Base-by-base conservation (phyloP, 805 yeast species). In the Metschnikowia amazonensis region DNA sequence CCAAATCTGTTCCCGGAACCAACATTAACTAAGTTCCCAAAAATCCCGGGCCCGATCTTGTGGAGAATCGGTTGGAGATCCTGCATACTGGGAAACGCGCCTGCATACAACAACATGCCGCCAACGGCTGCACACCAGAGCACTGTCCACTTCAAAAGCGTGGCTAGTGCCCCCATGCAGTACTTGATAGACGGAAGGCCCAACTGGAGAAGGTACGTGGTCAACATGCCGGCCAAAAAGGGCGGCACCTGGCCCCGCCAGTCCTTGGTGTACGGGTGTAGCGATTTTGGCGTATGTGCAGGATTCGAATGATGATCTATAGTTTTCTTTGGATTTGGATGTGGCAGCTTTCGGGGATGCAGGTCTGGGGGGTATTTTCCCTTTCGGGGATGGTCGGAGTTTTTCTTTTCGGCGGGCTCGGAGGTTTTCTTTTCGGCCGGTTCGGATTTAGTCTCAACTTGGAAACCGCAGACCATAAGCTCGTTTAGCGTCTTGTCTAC, bases 381-480 rank as follows among this genome's bases (percentile, higher is more conserved):
- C 5, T 39, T 29, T 17, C 13, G 34, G 34, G 14, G 2, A 13
- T 9, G 13, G 4, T n/a, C 31, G 16, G 31, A 14, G 7, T 5
- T 5, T 29, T 29, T 29, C 10, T 29, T 31, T 16, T 31, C 34
- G n/a, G 39, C 35, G 8, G n/a, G n/a, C n/a, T 17, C 35, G 20
- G 20, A 5, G 20, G 13, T 10, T 17, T 32, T 32, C 8, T 16
- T 18, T 11, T 33, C 25, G 8, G 36, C 32, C 10, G 27, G 13
- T 4, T 34, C 37, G 24, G 43, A 7, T 2, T 11, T 18, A 8
- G 13, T 23, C n/a, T 14, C 20, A 7, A 65, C 53, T 33, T 53
- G 55, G 49, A 64, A 67, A 1, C 69, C 59, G 45, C 69, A 65
- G 21, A 58, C 66, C 27, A 59, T 52, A 18, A 67, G 57, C 42